Evolutionary conservation across 495 filamentous ascomycete genomes (phyloP).

Genomic region (Thozetella sp.): DNA sequence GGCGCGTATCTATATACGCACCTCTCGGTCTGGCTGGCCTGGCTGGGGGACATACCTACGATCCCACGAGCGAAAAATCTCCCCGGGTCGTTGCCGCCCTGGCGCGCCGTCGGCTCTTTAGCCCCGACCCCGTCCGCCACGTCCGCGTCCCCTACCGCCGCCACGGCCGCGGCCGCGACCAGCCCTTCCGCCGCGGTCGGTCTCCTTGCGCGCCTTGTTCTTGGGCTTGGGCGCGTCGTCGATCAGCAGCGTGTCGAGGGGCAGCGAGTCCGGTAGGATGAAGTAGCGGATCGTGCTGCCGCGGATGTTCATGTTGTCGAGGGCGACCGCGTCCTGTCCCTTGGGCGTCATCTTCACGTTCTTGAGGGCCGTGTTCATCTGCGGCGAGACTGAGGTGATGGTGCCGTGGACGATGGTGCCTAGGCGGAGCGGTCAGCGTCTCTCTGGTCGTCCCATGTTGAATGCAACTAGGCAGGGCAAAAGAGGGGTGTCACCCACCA

Average conservation of each 20-base stretch:
- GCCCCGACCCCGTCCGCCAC: constrained; percentile 33
- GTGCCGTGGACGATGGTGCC: constrained; percentile 95
- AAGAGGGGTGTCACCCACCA: constrained; percentile 51
- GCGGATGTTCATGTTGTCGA: constrained; percentile 96
- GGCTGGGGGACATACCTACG: no score
- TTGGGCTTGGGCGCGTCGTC: constrained; percentile 98
- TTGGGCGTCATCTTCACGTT: constrained; percentile 93
- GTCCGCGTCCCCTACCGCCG: constrained; percentile 52
- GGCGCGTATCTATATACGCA: neutral
- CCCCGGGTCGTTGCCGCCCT: no score
- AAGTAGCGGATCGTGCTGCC: constrained; percentile 92
- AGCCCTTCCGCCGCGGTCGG: constrained; percentile 57
- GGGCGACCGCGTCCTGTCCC: constrained; percentile 79
- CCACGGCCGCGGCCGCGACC: constrained; percentile 60
- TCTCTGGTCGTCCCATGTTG: neutral
- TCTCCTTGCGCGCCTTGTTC: constrained; percentile 98
- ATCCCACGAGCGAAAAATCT: no score
- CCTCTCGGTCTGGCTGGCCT: no score
- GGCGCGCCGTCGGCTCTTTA: no score
- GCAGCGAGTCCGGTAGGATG: constrained; percentile 92
- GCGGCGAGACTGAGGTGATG: constrained; percentile 89
- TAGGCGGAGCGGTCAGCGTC: constrained; percentile 28
- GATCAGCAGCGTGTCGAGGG: constrained; percentile 90
- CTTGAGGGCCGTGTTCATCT: constrained; percentile 95
- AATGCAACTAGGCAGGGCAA: neutral